Conservation (phyloP, 305 asterid species). For the Fraxinus nigra region DNA sequence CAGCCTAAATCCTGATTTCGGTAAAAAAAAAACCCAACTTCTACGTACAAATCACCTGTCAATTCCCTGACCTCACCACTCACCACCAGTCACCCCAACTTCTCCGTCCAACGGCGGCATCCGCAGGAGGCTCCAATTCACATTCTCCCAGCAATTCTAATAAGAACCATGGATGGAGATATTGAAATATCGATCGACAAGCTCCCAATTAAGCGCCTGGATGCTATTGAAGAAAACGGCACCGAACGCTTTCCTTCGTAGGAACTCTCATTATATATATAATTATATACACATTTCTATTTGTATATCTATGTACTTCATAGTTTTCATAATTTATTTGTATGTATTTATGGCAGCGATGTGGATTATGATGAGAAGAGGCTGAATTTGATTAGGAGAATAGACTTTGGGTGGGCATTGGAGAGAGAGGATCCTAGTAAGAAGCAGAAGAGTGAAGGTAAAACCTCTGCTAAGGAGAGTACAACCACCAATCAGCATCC, state of each 20-base stretch:
- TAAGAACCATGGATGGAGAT: conserved; percentile 49
- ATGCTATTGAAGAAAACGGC: conserved; percentile 76
- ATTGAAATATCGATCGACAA: conserved; percentile 75
- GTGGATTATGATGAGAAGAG: conserved; percentile 77
- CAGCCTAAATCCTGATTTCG: too few species aligned
- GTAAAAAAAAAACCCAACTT: too few species aligned
- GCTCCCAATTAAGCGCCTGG: conserved; percentile 84
- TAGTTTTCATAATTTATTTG: conserved; percentile 15
- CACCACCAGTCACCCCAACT: background rate
- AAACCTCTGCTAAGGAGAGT: conserved; percentile 44
- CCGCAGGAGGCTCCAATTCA: background rate
- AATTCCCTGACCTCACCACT: background rate
- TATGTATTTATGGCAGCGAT: conserved; percentile 48
- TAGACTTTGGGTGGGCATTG: conserved; percentile 92
- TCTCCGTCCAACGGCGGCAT: background rate
- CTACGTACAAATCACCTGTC: too few species aligned
- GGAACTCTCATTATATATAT: conserved; percentile 1
- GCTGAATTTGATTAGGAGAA: conserved; percentile 69
- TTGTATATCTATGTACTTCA: background rate
- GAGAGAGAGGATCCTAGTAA: conserved; percentile 89
- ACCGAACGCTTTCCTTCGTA: conserved; percentile 76
- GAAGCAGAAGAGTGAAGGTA: conserved; percentile 64
- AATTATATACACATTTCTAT: background rate
- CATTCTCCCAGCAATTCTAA: conserved; percentile 4
- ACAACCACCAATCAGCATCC: conserved; percentile 54